Base-by-base conservation (phyloP, 225 moss, liverwort and hornwort species). In the Lunularia cruciata region DNA sequence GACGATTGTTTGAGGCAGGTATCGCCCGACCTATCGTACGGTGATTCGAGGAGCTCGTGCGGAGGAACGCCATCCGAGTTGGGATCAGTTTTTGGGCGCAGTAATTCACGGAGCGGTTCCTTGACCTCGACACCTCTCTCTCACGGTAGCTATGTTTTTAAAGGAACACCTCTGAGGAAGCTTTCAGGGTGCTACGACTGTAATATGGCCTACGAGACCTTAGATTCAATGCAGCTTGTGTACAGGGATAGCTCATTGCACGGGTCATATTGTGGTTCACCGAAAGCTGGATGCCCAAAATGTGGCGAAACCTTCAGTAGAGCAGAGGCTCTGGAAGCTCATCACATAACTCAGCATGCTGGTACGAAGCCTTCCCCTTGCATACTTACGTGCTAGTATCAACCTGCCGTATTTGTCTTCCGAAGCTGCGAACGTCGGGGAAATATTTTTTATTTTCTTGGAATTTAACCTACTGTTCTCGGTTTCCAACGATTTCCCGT, bases 291-390 rank as follows among this genome's bases (percentile, higher is more conserved):
- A 4, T 95, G 95, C 34, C 75, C 75, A 10, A 89, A 95, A 63
- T 95, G 95, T 34, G 95, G 95, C 36, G 91, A 91, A 68, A 73
- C 83, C 5, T 95, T 95, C 72, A 73, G 80, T 49, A 89, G 88
- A 72, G 75, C 91, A 25, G 95, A 95, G 55, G 89, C 89, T 42
- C 59, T 95, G 0, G 94, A 91, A 83, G 82, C 85, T 4, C 94
- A 95, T 34, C 91, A 84, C 32, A 84, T 95, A 28, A 82, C 89
- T 9, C 94, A 86, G 35, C 94, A 95, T 51, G 91, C 94, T 15
- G 94, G 94, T 94, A 68, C 34, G 79, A n/a, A n/a, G n/a, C n/a
- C n/a, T n/a, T n/a, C n/a, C n/a, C n/a, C n/a, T n/a, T n/a, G n/a
- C n/a, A n/a, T n/a, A n/a, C n/a, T n/a, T n/a, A n/a, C n/a, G n/a